Conservation (phyloP, 2,329 filamentous ascomycete species). For the Hypomyces rosellus region DNA sequence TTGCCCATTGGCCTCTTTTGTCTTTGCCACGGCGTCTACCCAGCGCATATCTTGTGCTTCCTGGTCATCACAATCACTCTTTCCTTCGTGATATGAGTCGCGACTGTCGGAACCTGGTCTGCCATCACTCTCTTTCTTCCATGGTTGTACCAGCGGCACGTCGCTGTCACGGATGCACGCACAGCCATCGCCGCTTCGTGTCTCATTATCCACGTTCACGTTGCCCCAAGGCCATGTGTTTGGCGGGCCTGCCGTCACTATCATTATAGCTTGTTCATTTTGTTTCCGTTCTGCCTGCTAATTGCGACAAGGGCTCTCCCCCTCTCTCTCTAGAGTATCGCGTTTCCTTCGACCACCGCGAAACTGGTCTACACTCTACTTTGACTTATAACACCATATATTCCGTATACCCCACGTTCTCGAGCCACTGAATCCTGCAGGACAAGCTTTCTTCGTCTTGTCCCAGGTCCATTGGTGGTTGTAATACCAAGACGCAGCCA, state of each 20-base stretch:
- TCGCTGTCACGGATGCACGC: constrained; percentile 2
- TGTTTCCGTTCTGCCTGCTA: constrained; percentile 7
- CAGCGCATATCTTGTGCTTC: neutral
- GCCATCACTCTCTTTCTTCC: neutral
- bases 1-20: neutral
- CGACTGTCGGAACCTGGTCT: neutral
- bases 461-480: too few species aligned
- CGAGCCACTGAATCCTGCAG: too few species aligned
- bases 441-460: too few species aligned
- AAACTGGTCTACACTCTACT: too few species aligned
- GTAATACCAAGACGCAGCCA: too few species aligned
- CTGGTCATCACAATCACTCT: neutral
- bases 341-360: constrained; percentile 3
- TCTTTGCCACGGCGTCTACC: neutral
- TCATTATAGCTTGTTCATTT: constrained; percentile 5
- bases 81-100: neutral
- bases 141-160: neutral
- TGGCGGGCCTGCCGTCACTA: constrained; percentile 8
- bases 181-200: constrained; percentile 3
- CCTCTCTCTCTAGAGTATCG: neutral
- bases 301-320: constrained; percentile 7
- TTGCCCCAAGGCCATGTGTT: constrained; percentile 7
- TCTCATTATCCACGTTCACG: constrained; percentile 3
- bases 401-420: too few species aligned
- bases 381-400: too few species aligned